phyloP scores from a whole-genome alignment of 305 asterid species.

The Ilex paraguariensis region DNA sequence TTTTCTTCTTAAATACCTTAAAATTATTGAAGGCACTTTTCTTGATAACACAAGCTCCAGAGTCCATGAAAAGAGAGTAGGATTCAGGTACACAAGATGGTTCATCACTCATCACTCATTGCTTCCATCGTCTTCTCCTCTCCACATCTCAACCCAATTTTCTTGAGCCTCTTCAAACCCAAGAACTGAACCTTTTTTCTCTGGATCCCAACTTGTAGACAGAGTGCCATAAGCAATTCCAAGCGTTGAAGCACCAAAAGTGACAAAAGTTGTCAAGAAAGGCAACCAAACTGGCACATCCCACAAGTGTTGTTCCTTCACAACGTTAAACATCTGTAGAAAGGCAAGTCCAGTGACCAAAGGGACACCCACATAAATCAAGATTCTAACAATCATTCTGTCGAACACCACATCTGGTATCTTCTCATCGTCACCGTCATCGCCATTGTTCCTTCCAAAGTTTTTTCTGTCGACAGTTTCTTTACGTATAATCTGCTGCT shows the following conservation, averaged over 20 bases:
- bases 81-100: too few relatives aligned
- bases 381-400: slow-evolving; percentile 55
- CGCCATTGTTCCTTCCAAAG: slow-evolving; percentile 1
- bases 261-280: slow-evolving; percentile 43
- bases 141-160: slow-evolving; percentile 82
- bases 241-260: slow-evolving; percentile 65
- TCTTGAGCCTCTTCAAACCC: slow-evolving; percentile 67
- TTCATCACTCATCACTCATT: too few relatives aligned
- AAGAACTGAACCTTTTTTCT: slow-evolving; percentile 50
- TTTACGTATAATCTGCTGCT: slow-evolving; percentile 18
- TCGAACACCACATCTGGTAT: slow-evolving; percentile 51
- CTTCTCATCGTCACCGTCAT: slow-evolving; percentile 36
- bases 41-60: too few relatives aligned
- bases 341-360: slow-evolving; percentile 34
- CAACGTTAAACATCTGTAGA: slow-evolving; percentile 30
- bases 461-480: slow-evolving; percentile 15
- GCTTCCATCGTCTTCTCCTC: slow-evolving; percentile 33
- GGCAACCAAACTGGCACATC: slow-evolving; percentile 68
- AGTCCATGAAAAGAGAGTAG: too few relatives aligned
- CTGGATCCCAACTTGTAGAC: slow-evolving; percentile 64
- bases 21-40: too few relatives aligned
- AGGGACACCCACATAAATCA: slow-evolving; percentile 54
- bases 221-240: slow-evolving; percentile 71
- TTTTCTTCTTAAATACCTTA: too few relatives aligned
- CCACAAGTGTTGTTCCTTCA: slow-evolving; percentile 34